Evolutionary conservation across 2,329 filamentous ascomycete species (phyloP).

Genomic region (Blastomyces emzantsi): DNA sequence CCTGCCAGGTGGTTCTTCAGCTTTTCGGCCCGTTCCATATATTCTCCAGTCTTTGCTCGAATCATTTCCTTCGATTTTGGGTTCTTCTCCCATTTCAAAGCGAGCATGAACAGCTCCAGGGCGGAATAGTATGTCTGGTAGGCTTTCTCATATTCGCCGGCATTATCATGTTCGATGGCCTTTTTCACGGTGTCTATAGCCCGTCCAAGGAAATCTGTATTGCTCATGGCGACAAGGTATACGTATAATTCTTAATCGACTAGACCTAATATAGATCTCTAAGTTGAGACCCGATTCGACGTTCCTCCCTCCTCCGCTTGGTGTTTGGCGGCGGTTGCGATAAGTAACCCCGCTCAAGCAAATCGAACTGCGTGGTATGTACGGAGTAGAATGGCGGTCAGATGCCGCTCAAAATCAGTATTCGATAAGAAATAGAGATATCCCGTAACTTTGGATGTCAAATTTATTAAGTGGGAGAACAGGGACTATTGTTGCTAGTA

Average conservation of each 20-base stretch:
- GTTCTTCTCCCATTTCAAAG: slow-evolving; percentile 99
- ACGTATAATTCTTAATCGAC: neutral
- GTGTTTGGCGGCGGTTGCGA: neutral
- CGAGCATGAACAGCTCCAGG: slow-evolving; percentile 97
- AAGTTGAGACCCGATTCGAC: neutral
- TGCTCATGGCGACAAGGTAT: slow-evolving; percentile 59
- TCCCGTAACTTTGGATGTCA: neutral
- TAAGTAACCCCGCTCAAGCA: neutral
- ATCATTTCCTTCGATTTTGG: slow-evolving; percentile 96
- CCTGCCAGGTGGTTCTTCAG: slow-evolving; percentile 83
- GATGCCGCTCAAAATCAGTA: neutral
- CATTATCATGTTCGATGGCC: slow-evolving; percentile 92
- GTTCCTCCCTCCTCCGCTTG: neutral
- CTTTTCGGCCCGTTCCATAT: slow-evolving; percentile 98
- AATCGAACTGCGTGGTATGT: neutral
- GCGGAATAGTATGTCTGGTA: slow-evolving; percentile 94
- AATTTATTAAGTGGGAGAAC: neutral
- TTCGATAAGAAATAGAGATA: neutral
- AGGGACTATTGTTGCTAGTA: neutral
- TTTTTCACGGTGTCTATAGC: slow-evolving; percentile 97
- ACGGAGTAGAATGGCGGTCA: neutral
- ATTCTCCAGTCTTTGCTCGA: slow-evolving; percentile 85
- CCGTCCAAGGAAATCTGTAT: slow-evolving; percentile 92
- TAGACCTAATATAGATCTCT: neutral
- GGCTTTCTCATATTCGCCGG: slow-evolving; percentile 92